Evolutionary conservation across 1,284 basidiomycete genomes (phyloP).

Genomic region (Psilocybe mexicana): DNA sequence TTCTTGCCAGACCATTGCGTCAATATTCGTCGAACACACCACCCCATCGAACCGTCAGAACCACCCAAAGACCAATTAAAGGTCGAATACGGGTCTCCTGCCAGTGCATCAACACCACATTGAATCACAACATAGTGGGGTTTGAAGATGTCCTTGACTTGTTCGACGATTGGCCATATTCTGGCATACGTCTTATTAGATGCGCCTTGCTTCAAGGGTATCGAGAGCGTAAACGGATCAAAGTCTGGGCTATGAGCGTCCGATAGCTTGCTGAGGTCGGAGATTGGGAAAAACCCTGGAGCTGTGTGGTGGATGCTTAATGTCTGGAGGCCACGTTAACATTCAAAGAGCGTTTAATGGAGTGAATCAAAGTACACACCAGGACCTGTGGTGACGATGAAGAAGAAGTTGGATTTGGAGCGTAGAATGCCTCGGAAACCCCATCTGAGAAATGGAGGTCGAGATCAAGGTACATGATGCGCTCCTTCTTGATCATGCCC

Average conservation of each 20-base stretch:
- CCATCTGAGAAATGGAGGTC: constrained; percentile 93
- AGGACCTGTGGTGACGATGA: constrained; percentile 54
- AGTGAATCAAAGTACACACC: constrained; percentile 31
- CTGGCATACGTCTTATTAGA: constrained; percentile 59
- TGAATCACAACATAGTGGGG: constrained; percentile 85
- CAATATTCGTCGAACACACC: constrained; percentile 62
- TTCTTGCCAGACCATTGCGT: constrained; percentile 60
- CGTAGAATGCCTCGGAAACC: constrained; percentile 76
- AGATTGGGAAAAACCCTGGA: constrained; percentile 82
- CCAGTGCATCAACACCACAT: constrained; percentile 84
- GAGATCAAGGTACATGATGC: constrained; percentile 88
- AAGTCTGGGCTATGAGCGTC: constrained; percentile 38
- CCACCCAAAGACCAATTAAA: constrained; percentile 78
- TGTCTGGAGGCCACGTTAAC: constrained; percentile 45
- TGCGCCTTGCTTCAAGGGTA: constrained; percentile 73
- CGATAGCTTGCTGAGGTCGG: constrained; percentile 54
- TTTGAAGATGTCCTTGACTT: constrained; percentile 59
- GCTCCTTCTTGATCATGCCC: constrained; percentile 43
- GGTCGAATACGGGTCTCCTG: constrained; percentile 77
- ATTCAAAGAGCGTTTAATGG: neutral
- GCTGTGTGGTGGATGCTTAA: constrained; percentile 83
- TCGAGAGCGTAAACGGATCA: constrained; percentile 74
- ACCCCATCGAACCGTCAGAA: constrained; percentile 64
- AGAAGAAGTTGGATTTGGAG: constrained; percentile 29
- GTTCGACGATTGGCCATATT: constrained; percentile 66